Evolutionary conservation across 306 rosid species (phyloP).

Genomic region (Vigna angularis): DNA sequence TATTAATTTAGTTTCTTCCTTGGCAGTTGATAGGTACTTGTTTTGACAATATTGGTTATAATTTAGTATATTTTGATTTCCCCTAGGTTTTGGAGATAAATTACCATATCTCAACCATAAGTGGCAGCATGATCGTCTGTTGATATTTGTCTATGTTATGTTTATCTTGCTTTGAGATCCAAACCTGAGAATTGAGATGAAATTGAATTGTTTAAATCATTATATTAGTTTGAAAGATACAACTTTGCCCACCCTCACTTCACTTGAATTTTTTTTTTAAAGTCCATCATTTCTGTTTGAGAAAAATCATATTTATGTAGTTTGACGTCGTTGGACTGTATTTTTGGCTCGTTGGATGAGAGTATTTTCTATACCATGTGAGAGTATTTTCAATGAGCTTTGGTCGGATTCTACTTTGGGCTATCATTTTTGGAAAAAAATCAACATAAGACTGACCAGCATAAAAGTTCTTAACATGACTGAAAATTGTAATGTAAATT

Average conservation of each 20-base stretch:
- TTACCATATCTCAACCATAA: not conserved
- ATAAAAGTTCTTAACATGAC: not conserved
- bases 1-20: conserved; percentile 30
- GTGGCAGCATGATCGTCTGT: conserved; percentile 7
- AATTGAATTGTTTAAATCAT: not conserved
- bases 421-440: not conserved
- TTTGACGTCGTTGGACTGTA: not conserved
- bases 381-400: not conserved
- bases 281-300: too few relatives aligned
- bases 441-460: not conserved
- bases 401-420: not conserved
- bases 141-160: not conserved
- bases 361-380: not conserved
- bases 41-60: not conserved
- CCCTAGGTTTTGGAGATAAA: not conserved
- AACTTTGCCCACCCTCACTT: not conserved
- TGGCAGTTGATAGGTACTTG: conserved; percentile 22
- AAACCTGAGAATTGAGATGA: not conserved
- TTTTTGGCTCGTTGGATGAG: not conserved
- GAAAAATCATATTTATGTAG: not conserved
- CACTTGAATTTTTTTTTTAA: too few relatives aligned
- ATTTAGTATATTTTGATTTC: conserved; percentile 1
- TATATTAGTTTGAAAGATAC: not conserved
- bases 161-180: not conserved
- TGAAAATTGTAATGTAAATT: not conserved